phyloP scores from a whole-genome alignment of 2,329 filamentous ascomycete species.

The Pezicula neosporulosa region DNA sequence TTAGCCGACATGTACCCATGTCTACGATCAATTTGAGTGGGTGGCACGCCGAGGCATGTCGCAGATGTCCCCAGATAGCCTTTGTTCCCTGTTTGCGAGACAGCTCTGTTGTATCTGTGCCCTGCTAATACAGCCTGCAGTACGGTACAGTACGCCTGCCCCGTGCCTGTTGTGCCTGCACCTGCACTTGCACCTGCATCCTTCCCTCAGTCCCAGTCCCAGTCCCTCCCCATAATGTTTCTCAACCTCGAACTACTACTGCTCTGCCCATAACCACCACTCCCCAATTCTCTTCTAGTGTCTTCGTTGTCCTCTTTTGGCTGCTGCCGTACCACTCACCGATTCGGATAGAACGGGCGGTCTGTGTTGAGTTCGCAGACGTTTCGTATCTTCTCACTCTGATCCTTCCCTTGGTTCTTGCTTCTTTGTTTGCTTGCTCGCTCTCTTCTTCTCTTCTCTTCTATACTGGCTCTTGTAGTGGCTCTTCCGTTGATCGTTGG shows the following conservation, averaged over 20 bases:
- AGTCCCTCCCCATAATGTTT: neutral
- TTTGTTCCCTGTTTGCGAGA: neutral
- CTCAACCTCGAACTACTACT: neutral
- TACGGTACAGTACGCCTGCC: too few species aligned
- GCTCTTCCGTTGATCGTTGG: neutral
- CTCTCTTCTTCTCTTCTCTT: slow-evolving; percentile 2
- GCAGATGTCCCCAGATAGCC: neutral
- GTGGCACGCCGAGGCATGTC: neutral
- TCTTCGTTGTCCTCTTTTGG: slow-evolving; percentile 1
- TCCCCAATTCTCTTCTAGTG: neutral
- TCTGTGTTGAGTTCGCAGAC: slow-evolving; percentile 11
- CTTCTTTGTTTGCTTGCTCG: slow-evolving; percentile 10
- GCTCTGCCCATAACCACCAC: neutral
- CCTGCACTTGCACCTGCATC: too few species aligned
- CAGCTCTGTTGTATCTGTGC: neutral
- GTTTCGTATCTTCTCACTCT: slow-evolving; percentile 20
- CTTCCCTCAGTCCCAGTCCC: too few species aligned
- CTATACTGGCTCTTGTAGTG: slow-evolving; percentile 1
- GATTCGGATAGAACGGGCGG: slow-evolving; percentile 5
- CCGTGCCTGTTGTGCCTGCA: too few species aligned
- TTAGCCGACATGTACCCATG: too few species aligned
- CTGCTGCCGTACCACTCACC: neutral
- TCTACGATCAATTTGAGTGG: neutral
- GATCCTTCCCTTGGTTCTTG: slow-evolving; percentile 21
- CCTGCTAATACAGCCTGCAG: neutral